phyloP scores from a whole-genome alignment of 805 yeast species.

The Hanseniaspora meyeri region DNA sequence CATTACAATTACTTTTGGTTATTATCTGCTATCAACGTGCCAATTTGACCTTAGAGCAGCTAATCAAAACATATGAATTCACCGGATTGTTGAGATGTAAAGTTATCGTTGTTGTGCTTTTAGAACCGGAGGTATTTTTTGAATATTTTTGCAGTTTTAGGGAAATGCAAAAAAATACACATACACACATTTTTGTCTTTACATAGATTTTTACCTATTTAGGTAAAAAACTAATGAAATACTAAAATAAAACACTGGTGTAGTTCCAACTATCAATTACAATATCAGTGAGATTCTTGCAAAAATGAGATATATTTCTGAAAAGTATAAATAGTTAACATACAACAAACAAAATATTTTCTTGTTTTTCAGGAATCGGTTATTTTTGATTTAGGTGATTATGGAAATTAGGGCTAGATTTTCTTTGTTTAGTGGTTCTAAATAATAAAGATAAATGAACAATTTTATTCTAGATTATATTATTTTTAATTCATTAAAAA shows the following conservation, averaged over 20 bases:
- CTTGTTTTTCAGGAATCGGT: not conserved
- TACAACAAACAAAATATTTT: constrained; percentile 8
- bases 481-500: not conserved
- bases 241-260: not conserved
- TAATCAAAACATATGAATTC: no score
- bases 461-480: not conserved
- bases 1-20: no score
- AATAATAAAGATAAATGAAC: no score
- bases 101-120: no score
- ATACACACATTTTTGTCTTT: not conserved
- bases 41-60: no score
- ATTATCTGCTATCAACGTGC: no score
- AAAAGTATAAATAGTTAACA: constrained; percentile 14
- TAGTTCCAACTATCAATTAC: not conserved
- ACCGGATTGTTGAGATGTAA: no score
- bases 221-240: not conserved
- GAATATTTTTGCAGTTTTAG: not conserved
- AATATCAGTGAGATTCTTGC: not conserved
- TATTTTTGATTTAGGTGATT: not conserved
- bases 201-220: not conserved
- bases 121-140: not conserved
- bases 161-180: not conserved
- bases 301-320: not conserved
- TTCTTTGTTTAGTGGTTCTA: no score
- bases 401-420: not conserved